Percentiles rank a stretch among this genome's conserved stretches.
Conservation (phyloP, 352 stramenopile species). For the Pythium periplocum region DNA sequence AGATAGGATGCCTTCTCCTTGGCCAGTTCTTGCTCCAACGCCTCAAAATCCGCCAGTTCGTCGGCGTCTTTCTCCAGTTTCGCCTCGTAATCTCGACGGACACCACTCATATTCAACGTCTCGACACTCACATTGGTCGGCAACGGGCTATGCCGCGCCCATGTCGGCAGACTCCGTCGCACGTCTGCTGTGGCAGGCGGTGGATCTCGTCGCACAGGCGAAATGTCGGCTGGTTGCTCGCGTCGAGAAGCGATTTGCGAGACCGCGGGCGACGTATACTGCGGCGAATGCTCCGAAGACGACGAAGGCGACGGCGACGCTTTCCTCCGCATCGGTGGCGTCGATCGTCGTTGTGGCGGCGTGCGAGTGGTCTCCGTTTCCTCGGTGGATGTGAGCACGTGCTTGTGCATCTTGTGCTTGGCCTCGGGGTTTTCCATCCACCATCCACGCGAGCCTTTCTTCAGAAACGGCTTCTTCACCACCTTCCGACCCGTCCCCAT, state of each 20-base stretch:
- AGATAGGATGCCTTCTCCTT: conserved; percentile 57
- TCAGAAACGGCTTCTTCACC: conserved; percentile 59
- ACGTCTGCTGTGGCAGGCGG: neutral
- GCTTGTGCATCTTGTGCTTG: conserved; percentile 50
- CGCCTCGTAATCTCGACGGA: conserved; percentile 52
- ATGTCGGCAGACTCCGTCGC: conserved; percentile 9
- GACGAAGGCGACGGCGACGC: neutral
- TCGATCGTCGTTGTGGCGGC: neutral
- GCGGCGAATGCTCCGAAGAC: neutral
- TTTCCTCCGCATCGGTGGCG: neutral
- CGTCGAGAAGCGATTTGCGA: neutral
- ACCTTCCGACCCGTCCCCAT: neutral
- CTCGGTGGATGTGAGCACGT: conserved; percentile 50
- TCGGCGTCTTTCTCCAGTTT: conserved; percentile 53
- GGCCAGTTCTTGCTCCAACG: conserved; percentile 59
- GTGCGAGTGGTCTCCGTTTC: conserved; percentile 9
- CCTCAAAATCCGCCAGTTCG: conserved; percentile 77
- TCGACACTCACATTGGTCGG: conserved; percentile 34
- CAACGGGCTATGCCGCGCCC: conserved; percentile 2
- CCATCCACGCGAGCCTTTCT: conserved; percentile 74
- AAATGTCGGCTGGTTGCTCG: conserved; percentile 4
- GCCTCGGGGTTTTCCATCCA: conserved; percentile 66
- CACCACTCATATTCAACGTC: conserved; percentile 45
- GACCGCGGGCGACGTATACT: neutral
- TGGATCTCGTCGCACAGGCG: conserved; percentile 2